Evolutionary conservation across 441 rosid species (phyloP).

Genomic region (Croton laevigatus): DNA sequence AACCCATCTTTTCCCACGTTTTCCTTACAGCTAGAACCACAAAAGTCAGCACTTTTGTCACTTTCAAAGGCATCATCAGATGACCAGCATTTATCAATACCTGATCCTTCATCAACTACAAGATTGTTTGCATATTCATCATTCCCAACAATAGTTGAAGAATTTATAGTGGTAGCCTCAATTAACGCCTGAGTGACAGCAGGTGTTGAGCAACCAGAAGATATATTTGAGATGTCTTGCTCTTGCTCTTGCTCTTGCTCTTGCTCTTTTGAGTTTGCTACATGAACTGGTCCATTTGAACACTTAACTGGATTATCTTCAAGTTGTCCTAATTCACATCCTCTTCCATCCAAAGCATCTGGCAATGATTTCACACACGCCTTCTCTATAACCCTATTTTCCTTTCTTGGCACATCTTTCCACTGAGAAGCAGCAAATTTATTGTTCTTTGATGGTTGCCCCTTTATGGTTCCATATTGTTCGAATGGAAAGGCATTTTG

Average conservation of each 20-base stretch:
- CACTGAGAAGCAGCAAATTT: conserved; percentile 33
- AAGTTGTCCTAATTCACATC: conserved; percentile 20
- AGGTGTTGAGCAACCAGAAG: conserved; percentile 44
- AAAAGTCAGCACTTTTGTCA: conserved; percentile 41
- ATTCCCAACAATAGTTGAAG: conserved; percentile 32
- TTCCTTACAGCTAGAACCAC: conserved; percentile 25
- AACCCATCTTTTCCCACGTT: conserved; percentile 20
- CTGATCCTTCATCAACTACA: conserved; percentile 50
- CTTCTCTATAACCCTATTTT: conserved; percentile 22
- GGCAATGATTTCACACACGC: conserved; percentile 17
- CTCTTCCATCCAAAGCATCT: conserved; percentile 23
- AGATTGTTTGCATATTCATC: conserved; percentile 25
- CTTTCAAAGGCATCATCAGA: conserved; percentile 48
- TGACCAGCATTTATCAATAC: conserved; percentile 51
- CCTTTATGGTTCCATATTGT: conserved; percentile 22
- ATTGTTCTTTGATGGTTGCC: conserved; percentile 19
- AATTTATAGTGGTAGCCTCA: conserved; percentile 32
- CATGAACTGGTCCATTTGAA: conserved; percentile 20
- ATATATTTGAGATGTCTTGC: conserved; percentile 42
- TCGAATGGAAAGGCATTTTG: conserved; percentile 23
- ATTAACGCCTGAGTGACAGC: conserved; percentile 41
- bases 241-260: conserved; percentile 35
- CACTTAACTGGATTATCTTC: conserved; percentile 28
- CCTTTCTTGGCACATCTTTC: conserved; percentile 46
- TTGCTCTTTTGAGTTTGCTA: conserved; percentile 24